These are phyloP conservation scores for Colletotrichum viniferum DNA, from an alignment of 2,329 filamentous ascomycete genomes.

Conservation along the genomic window DNA sequence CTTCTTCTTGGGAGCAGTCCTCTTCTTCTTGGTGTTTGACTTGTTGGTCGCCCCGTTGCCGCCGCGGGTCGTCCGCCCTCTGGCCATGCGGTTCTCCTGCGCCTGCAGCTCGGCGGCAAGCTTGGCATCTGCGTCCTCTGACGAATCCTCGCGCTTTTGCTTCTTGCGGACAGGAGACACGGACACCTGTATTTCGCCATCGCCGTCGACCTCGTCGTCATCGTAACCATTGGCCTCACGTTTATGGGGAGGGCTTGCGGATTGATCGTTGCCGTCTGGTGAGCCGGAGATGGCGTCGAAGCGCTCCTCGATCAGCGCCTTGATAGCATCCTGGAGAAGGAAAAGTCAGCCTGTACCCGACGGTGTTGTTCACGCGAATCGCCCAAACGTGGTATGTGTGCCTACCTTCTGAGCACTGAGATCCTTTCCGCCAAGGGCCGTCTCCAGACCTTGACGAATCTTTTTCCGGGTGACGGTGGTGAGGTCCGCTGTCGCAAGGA, in stretches of 20 bases:
- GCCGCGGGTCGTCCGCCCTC: slow-evolving; percentile 77
- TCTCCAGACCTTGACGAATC: slow-evolving; percentile 62
- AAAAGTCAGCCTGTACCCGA: not conserved
- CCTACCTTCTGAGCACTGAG: slow-evolving; percentile 63
- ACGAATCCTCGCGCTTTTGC: slow-evolving; percentile 65
- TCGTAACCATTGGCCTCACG: slow-evolving; percentile 36
- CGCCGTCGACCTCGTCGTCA: slow-evolving; percentile 37
- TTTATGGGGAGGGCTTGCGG: slow-evolving; percentile 37
- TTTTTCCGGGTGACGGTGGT: slow-evolving; percentile 69
- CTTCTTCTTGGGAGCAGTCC: slow-evolving; percentile 72
- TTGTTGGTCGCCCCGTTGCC: slow-evolving; percentile 63
- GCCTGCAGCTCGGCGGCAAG: slow-evolving; percentile 89
- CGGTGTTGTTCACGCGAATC: not conserved
- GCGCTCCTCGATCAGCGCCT: slow-evolving; percentile 72
- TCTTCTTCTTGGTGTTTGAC: slow-evolving; percentile 61
- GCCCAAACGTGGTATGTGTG: not conserved
- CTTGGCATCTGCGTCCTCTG: slow-evolving; percentile 81
- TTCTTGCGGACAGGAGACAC: slow-evolving; percentile 63
- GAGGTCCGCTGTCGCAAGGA: slow-evolving; percentile 62
- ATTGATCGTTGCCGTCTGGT: slow-evolving; percentile 23
- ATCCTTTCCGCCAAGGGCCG: slow-evolving; percentile 59
- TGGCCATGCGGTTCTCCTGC: slow-evolving; percentile 77
- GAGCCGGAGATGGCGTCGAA: slow-evolving; percentile 69
- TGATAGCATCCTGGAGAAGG: slow-evolving; percentile 65
- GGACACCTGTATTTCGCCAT: slow-evolving; percentile 53